These are phyloP conservation scores for Eutrema yunnanense DNA, from an alignment of 345 rosid genomes.

Conservation along the genomic window DNA sequence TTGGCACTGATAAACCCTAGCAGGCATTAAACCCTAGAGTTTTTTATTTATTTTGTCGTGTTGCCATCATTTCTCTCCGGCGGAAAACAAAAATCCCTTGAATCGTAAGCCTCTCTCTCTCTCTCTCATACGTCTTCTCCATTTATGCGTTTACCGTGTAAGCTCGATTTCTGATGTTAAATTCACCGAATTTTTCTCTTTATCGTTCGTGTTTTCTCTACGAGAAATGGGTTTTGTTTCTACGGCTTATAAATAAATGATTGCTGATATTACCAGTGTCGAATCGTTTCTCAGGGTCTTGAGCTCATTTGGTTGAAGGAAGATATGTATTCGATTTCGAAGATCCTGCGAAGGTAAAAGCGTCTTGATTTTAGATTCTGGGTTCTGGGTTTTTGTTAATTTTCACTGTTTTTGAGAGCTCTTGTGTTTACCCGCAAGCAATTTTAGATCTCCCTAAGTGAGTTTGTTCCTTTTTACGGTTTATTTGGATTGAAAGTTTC, in stretches of 20 bases:
- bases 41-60: neutral
- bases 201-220: neutral
- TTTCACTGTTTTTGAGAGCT: neutral
- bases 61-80: neutral
- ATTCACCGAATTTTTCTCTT: neutral
- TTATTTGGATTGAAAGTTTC: neutral
- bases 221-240: neutral
- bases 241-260: neutral
- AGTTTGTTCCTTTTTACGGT: neutral
- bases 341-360: conserved; percentile 24
- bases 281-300: conserved; percentile 7
- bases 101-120: neutral
- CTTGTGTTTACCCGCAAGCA: neutral
- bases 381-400: neutral
- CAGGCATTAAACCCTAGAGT: conserved; percentile 2
- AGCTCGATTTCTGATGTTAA: neutral
- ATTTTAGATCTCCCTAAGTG: neutral
- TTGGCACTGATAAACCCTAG: conserved; percentile 16
- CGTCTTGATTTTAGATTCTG: neutral
- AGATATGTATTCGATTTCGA: conserved; percentile 22
- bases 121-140: neutral
- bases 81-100: neutral
- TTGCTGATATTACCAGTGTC: neutral
- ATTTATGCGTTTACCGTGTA: neutral
- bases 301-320: neutral